Conservation (phyloP, 352 stramenopile genomes). For the Pythium phragmiticola region DNA sequence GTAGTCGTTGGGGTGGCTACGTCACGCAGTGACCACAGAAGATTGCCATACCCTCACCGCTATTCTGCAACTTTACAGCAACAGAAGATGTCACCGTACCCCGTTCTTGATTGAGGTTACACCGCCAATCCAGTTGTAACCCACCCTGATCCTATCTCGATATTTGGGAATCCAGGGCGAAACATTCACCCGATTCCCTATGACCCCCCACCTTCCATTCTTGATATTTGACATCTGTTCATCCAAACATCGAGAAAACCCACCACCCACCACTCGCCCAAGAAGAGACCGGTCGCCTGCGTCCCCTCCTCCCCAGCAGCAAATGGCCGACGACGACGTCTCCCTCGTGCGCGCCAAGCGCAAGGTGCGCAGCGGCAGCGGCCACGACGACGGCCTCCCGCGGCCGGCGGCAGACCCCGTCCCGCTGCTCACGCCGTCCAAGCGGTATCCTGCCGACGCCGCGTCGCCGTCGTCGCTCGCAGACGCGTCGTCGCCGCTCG, state of each 20-base stretch:
- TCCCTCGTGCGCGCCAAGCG: slow-evolving; percentile 6
- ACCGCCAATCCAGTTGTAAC: no score
- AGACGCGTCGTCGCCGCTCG: slow-evolving; percentile 4
- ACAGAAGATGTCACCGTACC: no score
- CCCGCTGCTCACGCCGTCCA: slow-evolving; percentile 8
- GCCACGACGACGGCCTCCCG: background rate
- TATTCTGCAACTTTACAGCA: no score
- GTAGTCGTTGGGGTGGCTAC: no score
- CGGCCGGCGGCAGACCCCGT: background rate
- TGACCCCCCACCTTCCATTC: background rate
- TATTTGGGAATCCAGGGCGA: no score
- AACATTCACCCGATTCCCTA: no score
- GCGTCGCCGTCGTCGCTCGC: background rate
- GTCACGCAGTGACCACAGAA: no score
- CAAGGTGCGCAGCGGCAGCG: background rate
- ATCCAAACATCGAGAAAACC: background rate
- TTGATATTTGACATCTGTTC: background rate
- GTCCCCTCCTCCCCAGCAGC: background rate
- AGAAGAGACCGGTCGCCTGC: background rate
- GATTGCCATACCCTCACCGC: no score
- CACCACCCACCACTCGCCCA: background rate
- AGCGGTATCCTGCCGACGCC: background rate
- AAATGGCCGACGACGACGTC: slow-evolving; percentile 4
- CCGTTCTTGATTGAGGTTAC: no score
- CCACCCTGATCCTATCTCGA: no score